Evolutionary conservation across 345 rosid genomes (phyloP).

Genomic region (Salix brachista): DNA sequence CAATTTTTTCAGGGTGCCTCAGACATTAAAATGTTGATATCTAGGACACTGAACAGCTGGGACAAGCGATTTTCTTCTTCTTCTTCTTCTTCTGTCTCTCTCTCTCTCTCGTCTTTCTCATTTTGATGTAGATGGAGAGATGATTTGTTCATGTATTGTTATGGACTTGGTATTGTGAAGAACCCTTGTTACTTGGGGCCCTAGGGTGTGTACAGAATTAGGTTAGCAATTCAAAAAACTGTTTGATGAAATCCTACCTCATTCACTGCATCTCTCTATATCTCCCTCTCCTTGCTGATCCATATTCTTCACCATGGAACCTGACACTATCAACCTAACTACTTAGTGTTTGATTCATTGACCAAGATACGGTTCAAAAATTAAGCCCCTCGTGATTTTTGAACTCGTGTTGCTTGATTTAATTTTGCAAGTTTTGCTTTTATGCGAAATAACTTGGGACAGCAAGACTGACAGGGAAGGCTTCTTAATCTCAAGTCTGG

Average conservation of each 20-base stretch:
- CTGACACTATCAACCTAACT: not conserved
- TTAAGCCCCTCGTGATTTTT: not conserved
- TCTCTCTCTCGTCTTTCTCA: not conserved
- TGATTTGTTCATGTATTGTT: constrained; percentile 30
- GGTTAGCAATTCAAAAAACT: constrained; percentile 6
- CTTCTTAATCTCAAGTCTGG: not conserved
- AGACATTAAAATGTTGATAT: constrained; percentile 32
- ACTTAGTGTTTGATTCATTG: not conserved
- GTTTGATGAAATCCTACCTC: not conserved
- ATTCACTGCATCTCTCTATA: not conserved
- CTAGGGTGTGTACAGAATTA: constrained; percentile 28
- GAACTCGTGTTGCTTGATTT: not conserved
- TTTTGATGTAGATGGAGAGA: constrained; percentile 28
- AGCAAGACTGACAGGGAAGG: not conserved
- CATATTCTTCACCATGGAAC: not conserved
- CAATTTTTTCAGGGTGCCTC: constrained; percentile 16
- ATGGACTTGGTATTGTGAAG: constrained; percentile 21
- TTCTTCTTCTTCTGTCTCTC: not conserved
- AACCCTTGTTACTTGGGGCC: constrained; percentile 3
- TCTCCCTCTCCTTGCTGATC: not conserved
- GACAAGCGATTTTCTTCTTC: constrained; percentile 7
- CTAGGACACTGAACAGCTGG: constrained; percentile 28
- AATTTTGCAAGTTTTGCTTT: not conserved
- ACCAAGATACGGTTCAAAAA: not conserved
- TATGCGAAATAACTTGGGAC: not conserved